These are phyloP conservation scores for Avena eriantha DNA, from an alignment of 176 grass and related monocot species.

Conservation along the genomic window DNA sequence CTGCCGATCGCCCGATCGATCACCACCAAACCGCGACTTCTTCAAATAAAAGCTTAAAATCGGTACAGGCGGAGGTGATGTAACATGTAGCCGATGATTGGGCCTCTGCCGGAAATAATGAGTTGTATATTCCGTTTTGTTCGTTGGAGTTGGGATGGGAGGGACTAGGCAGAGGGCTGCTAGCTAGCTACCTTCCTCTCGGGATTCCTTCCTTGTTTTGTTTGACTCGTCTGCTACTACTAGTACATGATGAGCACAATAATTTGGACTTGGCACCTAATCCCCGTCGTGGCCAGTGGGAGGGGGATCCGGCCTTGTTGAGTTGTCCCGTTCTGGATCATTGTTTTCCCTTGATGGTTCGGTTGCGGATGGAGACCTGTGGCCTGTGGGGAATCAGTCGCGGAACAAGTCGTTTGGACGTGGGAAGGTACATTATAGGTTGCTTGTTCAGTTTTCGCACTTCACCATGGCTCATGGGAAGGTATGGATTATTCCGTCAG, in stretches of 20 bases:
- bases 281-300: slow-evolving; percentile 38
- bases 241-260: neutral
- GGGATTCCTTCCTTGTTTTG: slow-evolving; percentile 1
- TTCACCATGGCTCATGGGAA: slow-evolving; percentile 19
- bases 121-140: slow-evolving; percentile 28
- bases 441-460: neutral
- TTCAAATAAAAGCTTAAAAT: slow-evolving; percentile 1
- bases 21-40: neutral
- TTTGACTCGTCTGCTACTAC: slow-evolving; percentile 34
- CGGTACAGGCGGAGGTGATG: slow-evolving; percentile 13
- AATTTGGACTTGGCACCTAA: slow-evolving; percentile 46
- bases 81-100: slow-evolving; percentile 47
- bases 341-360: slow-evolving; percentile 17
- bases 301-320: neutral
- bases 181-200: neutral
- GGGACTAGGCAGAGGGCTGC: neutral
- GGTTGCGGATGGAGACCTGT: slow-evolving; percentile 27
- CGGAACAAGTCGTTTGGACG: slow-evolving; percentile 34
- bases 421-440: neutral
- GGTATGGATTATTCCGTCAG: slow-evolving; percentile 18
- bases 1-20: neutral
- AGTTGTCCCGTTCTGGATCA: neutral
- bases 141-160: slow-evolving; percentile 9
- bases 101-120: neutral
- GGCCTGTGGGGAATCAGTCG: neutral